Evolutionary conservation across 2,329 filamentous ascomycete species (phyloP).

Genomic region (Dichotomopilus funicola): DNA sequence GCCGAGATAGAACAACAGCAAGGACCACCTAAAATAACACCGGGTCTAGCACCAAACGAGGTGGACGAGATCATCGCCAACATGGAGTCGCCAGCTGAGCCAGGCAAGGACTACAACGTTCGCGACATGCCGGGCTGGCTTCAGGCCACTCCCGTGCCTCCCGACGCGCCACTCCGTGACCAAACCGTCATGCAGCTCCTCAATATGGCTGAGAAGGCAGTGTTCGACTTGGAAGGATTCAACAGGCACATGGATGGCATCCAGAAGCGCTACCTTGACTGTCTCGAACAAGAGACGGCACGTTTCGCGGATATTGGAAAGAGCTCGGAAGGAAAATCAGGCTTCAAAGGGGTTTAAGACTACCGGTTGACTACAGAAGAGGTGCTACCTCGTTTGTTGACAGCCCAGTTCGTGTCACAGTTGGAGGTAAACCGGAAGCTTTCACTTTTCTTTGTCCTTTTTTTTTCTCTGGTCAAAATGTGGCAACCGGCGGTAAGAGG

Average conservation of each 20-base stretch:
- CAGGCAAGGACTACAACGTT: conserved; percentile 23
- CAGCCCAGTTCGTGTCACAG: no score
- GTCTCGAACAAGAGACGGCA: conserved; percentile 24
- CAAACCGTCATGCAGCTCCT: conserved; percentile 15
- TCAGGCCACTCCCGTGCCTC: neutral
- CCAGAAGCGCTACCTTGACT: conserved; percentile 14
- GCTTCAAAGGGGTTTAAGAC: neutral
- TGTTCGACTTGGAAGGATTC: conserved; percentile 19
- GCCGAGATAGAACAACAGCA: conserved; percentile 7
- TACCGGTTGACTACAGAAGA: neutral
- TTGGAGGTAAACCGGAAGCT: neutral
- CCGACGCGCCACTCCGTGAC: conserved; percentile 14
- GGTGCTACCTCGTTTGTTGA: no score
- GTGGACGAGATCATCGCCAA: conserved; percentile 25
- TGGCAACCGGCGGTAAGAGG: conserved; percentile 71
- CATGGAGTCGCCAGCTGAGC: conserved; percentile 23
- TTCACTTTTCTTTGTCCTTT: neutral
- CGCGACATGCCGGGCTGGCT: conserved; percentile 5
- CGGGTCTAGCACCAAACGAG: conserved; percentile 21
- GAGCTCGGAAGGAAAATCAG: conserved; percentile 16
- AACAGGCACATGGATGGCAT: conserved; percentile 22
- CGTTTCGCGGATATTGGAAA: conserved; percentile 21
- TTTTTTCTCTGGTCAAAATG: conserved; percentile 33
- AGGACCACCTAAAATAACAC: neutral
- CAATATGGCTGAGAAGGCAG: conserved; percentile 12